These are phyloP conservation scores for Glonium stellatum DNA, from an alignment of 495 filamentous ascomycete genomes.

Conservation along the genomic window DNA sequence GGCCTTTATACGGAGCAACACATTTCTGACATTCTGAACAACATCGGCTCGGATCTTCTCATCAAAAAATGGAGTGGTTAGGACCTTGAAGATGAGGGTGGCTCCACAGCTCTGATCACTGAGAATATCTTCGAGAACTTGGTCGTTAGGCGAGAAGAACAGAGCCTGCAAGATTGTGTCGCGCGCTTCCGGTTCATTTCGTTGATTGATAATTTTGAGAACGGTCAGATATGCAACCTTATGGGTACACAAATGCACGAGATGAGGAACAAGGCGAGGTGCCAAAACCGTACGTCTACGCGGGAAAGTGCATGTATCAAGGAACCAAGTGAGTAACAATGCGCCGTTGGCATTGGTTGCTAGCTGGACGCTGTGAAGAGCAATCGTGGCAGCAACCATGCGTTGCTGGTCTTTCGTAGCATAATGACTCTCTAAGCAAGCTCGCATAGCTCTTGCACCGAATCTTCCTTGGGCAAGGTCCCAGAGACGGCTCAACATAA, in stretches of 20 bases:
- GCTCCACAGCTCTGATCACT: conserved; percentile 88
- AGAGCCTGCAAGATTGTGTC: conserved; percentile 85
- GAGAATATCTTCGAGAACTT: conserved; percentile 82
- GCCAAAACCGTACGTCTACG: conserved; percentile 85
- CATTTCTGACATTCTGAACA: conserved; percentile 82
- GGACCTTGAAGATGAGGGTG: conserved; percentile 93
- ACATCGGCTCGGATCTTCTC: conserved; percentile 82
- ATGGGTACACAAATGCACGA: conserved; percentile 97
- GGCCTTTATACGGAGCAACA: conserved; percentile 82
- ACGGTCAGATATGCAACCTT: conserved; percentile 98
- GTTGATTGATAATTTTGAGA: conserved; percentile 96
- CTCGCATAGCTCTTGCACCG: conserved; percentile 91
- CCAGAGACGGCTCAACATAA: conserved; percentile 93
- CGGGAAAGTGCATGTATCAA: conserved; percentile 96
- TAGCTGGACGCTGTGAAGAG: conserved; percentile 90
- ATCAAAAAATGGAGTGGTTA: conserved; percentile 96
- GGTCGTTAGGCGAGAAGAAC: conserved; percentile 88
- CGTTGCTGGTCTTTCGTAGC: conserved; percentile 91
- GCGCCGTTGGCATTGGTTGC: conserved; percentile 96
- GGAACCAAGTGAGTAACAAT: conserved; percentile 90
- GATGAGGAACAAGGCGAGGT: conserved; percentile 83
- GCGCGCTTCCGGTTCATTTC: conserved; percentile 87
- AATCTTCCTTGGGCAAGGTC: conserved; percentile 89
- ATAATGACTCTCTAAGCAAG: conserved; percentile 93
- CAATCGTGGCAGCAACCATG: conserved; percentile 89